Evolutionary conservation across 768 basidiomycete species (phyloP), one percentile per base, ranked within the genome.

Genomic region (Gelatoporia subvermispora): DNA sequence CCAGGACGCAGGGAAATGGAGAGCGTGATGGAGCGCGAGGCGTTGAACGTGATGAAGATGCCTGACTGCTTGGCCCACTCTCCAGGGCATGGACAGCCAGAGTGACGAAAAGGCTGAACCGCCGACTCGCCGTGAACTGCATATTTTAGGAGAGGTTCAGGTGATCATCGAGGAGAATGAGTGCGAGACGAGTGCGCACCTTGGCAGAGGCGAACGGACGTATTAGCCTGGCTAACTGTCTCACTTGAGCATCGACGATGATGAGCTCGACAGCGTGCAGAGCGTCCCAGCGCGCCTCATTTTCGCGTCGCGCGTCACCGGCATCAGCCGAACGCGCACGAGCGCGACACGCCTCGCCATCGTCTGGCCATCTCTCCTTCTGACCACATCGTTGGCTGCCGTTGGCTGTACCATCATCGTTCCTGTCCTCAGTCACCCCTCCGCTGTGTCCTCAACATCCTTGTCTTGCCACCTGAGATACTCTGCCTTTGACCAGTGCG

Each of bases 61-160:
- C 67, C 76, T 78, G 70, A 68, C 72, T 66, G 73, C 68, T 68
- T 75, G 70, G 61, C 73, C 66, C 62, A 70, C 74, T 70, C 77
- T 78, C 79, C 76, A 79, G 69, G 81, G 83, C 84, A 87, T 87
- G 79, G 79, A 81, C 81, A 79, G 76, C 72, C 74, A 73, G 74
- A 58, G 56, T 49, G 65, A 54, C 59, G 56, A 61, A 57, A 48
- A 58, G 65, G 60, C 59, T 55, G 60, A 59, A 66, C 58, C 60
- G 61, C 61, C 61, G 61, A 61, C 61, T 66, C 67, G 64, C 67
- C 63, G 67, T 66, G 63, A 55, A 58, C 61, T 69, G 54, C 43
- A 52, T 48, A 42, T 45, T 42, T 51, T 25, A 13, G 18, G 37
- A 24, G 46, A 9, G 36, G 46, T 51, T 23, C 48, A 57, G 38